Conservation (phyloP, 805 yeast species). For the Naumovozyma castellii region DNA sequence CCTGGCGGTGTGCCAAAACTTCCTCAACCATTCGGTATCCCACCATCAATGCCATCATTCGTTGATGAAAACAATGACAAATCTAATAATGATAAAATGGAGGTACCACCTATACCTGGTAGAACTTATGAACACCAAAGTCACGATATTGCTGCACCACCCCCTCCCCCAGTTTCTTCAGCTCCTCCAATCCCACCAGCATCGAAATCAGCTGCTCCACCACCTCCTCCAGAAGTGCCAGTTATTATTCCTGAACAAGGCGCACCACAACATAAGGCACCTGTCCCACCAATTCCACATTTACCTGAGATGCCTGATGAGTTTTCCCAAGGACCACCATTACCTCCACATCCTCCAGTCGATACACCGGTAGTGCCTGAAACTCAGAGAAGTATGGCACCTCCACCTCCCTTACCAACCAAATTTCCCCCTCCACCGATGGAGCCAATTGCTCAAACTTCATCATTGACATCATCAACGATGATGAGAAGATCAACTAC, state of each 20-base stretch:
- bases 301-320: neutral
- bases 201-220: slow-evolving; percentile 2
- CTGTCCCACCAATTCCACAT: slow-evolving; percentile 8
- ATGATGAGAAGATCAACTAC: slow-evolving; percentile 9
- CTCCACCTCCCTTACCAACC: slow-evolving; percentile 7
- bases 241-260: slow-evolving; percentile 2
- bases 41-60: slow-evolving; percentile 3
- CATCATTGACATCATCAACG: slow-evolving; percentile 6
- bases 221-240: slow-evolving; percentile 7
- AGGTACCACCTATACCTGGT: neutral
- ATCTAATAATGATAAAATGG: neutral
- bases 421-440: slow-evolving; percentile 3
- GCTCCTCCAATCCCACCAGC: slow-evolving; percentile 10
- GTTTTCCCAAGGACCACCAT: neutral
- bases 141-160: neutral
- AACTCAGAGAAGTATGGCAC: neutral
- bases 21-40: slow-evolving; percentile 5
- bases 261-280: neutral
- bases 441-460: slow-evolving; percentile 7
- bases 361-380: slow-evolving; percentile 5
- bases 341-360: slow-evolving; percentile 19
- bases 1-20: neutral
- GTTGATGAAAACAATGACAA: no score
- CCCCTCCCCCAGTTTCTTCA: slow-evolving; percentile 1
- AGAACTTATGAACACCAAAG: neutral